phyloP scores from a whole-genome alignment of 148 eudicot species.

The Rheum nobile region DNA sequence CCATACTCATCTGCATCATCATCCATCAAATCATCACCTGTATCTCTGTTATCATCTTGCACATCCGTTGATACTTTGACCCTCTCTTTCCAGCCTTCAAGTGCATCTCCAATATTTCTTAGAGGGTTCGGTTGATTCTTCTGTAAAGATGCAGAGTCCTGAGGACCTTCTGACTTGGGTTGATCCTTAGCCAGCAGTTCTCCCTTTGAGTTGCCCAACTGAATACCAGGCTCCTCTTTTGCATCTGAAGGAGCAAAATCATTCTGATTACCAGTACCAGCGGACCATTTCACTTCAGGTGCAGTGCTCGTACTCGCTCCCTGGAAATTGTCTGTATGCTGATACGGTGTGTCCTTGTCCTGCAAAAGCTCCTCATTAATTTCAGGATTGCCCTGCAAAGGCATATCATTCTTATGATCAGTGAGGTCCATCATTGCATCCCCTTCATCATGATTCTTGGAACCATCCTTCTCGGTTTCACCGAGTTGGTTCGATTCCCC shows the following conservation, averaged over 20 bases:
- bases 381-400: slow-evolving; percentile 24
- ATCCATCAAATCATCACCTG: slow-evolving; percentile 42
- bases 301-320: slow-evolving; percentile 26
- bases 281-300: slow-evolving; percentile 44
- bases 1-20: slow-evolving; percentile 67
- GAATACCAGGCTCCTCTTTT: slow-evolving; percentile 38
- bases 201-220: slow-evolving; percentile 45
- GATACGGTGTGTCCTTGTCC: slow-evolving; percentile 32
- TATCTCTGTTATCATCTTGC: slow-evolving; percentile 28
- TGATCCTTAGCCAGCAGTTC: slow-evolving; percentile 38
- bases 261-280: slow-evolving; percentile 30
- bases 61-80: slow-evolving; percentile 69
- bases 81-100: slow-evolving; percentile 93
- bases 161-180: slow-evolving; percentile 34
- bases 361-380: slow-evolving; percentile 19
- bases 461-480: slow-evolving; percentile 32
- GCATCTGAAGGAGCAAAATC: slow-evolving; percentile 52
- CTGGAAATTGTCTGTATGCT: slow-evolving; percentile 26
- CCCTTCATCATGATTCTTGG: slow-evolving; percentile 24
- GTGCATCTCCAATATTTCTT: slow-evolving; percentile 78
- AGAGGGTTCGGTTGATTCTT: slow-evolving; percentile 74
- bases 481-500: slow-evolving; percentile 28
- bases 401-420: slow-evolving; percentile 29
- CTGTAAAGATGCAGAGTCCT: slow-evolving; percentile 38
- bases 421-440: slow-evolving; percentile 23